Percentiles rank a stretch among this genome's conserved stretches.
Conservation (phyloP, 116 monocot species). For the Posidonia oceanica region DNA sequence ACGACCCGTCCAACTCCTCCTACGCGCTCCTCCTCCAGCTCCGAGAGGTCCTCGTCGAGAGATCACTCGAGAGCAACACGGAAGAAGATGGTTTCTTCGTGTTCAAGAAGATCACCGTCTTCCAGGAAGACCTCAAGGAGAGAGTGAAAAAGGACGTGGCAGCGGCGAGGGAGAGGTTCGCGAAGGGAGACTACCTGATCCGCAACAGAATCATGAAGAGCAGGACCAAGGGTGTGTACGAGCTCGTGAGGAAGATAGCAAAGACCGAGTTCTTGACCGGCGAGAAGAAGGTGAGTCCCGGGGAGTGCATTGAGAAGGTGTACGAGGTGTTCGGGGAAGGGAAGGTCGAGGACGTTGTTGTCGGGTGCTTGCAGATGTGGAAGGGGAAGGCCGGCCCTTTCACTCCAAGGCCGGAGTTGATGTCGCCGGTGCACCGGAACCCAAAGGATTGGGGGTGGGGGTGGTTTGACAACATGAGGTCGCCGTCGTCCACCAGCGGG, state of each 20-base stretch:
- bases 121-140: conserved; percentile 16
- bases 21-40: conserved; percentile 31
- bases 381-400: conserved; percentile 16
- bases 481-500: conserved; percentile 11
- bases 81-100: conserved; percentile 10
- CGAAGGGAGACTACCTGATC: conserved; percentile 12
- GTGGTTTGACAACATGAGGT: conserved; percentile 19
- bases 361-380: conserved; percentile 14
- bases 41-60: conserved; percentile 25
- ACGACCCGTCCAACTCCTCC: conserved; percentile 28
- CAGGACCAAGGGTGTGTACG: conserved; percentile 15
- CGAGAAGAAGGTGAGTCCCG: conserved; percentile 23
- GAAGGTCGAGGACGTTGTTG: conserved; percentile 9
- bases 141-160: conserved; percentile 13
- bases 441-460: conserved; percentile 11
- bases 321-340: conserved; percentile 8
- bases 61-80: background rate
- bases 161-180: conserved; percentile 13
- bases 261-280: conserved; percentile 16
- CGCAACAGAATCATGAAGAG: conserved; percentile 11
- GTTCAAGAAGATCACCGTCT: conserved; percentile 15
- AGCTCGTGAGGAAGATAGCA: conserved; percentile 11
- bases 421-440: conserved; percentile 17
- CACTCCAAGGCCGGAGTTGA: conserved; percentile 14
- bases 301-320: conserved; percentile 22